Evolutionary conservation across 192 early-diverging fungal species (phyloP), one percentile per base, ranked within the genome.

Genomic region (Gonapodya prolifera): DNA sequence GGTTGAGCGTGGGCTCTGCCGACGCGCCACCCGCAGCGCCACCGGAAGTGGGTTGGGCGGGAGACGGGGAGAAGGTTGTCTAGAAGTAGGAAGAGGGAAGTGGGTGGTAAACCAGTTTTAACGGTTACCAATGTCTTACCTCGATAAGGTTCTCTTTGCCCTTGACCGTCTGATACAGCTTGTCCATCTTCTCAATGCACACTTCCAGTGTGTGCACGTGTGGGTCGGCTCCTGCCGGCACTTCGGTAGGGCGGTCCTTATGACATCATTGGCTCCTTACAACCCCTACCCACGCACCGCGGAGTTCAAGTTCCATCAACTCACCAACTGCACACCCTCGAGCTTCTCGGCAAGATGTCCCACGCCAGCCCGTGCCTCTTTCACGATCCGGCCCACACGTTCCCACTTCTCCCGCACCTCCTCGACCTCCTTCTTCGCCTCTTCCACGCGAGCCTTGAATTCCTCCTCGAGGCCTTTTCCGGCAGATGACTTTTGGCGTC

Each of bases 321-420:
- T 34, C 33, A 35, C 35, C 35, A n/a, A 33, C 75, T 35, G 34
- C 29, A 32, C 75, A 32, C 78, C 69, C 18, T 90, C 86, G 31
- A 90, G 73, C 80, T 89, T 89, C 35, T 90, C 87, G 18, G 77
- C 81, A 34, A 90, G 80, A 78, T 90, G 87, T 77, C 86, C 83
- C 16, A 90, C 82, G 1, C 89, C 89, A 0, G 84, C 79, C 78
- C 85, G 85, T 0, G 84, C 82, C 69, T 85, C 86, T 16, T 70
- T 78, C 77, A 90, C 45, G 45, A 88, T 70, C 61, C 84, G 86
- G 29, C 85, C 82, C 13, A 83, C 77, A 13, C 86, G 29, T 77
- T 89, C 87, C 76, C 81, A 89, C 76, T 84, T 86, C 31, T 79
- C 77, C 75, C 80, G 83, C 0, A 82, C 82, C 31, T 90, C 89